These are phyloP conservation scores for Phragmites australis DNA, from an alignment of 176 grass and related monocot genomes.

Conservation along the genomic window DNA sequence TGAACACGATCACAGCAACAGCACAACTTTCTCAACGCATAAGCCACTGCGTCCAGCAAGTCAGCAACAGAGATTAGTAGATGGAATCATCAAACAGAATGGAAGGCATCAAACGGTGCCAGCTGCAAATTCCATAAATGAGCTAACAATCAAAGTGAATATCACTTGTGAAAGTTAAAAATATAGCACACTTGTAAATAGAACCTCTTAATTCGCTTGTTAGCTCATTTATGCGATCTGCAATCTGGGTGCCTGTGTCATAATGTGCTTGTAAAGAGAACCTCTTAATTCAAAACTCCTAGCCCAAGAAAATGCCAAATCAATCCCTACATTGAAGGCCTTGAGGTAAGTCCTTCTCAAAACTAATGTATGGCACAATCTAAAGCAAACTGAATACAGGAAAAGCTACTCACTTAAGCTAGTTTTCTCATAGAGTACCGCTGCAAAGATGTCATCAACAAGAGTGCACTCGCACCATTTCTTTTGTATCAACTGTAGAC, in stretches of 20 bases:
- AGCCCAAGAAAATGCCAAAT: background rate
- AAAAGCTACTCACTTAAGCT: background rate
- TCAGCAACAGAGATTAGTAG: slow-evolving; percentile 6
- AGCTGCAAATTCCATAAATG: background rate
- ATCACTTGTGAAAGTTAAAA: background rate
- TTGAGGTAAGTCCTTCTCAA: background rate
- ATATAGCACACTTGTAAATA: background rate
- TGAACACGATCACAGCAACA: background rate
- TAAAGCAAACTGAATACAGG: background rate
- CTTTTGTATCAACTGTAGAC: background rate
- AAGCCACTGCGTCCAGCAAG: background rate
- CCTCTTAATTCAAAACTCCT: background rate
- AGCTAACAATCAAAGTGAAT: background rate
- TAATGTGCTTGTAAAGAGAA: background rate
- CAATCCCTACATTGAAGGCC: background rate
- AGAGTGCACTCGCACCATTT: background rate
- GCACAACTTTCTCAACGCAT: background rate
- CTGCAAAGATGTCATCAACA: background rate
- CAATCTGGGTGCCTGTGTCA: background rate
- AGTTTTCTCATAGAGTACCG: background rate
- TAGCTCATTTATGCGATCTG: too few species aligned
- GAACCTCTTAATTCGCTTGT: background rate
- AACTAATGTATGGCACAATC: background rate
- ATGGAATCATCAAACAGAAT: slow-evolving; percentile 1
- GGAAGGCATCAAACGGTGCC: background rate